Conservation (phyloP, 1,284 basidiomycete species). For the Fistulina hepatica region DNA sequence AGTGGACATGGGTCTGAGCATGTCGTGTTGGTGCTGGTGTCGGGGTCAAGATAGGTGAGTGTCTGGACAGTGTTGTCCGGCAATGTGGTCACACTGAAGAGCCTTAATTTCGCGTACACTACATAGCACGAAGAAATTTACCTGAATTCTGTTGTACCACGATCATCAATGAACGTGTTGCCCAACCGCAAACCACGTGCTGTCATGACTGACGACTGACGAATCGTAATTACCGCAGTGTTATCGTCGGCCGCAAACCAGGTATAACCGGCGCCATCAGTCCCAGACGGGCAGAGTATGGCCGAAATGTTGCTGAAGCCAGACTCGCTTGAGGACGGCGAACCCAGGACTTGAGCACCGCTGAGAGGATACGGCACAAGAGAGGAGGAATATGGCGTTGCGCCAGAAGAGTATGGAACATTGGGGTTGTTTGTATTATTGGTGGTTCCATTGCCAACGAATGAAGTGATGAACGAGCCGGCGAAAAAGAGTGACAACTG, state of each 20-base stretch:
- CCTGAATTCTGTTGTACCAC: conserved; percentile 82
- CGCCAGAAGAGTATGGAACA: conserved; percentile 64
- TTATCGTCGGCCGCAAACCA: conserved; percentile 78
- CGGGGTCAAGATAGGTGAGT: conserved; percentile 69
- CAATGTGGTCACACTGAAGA: conserved; percentile 64
- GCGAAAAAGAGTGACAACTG: conserved; percentile 74
- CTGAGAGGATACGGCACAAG: conserved; percentile 79
- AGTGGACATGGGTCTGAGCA: conserved; percentile 68
- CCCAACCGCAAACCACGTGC: conserved; percentile 79
- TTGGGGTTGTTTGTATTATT: conserved; percentile 66
- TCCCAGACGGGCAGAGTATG: conserved; percentile 75
- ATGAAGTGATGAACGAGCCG: conserved; percentile 76
- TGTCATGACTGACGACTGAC: conserved; percentile 61
- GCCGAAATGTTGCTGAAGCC: conserved; percentile 62
- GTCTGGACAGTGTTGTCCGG: conserved; percentile 80
- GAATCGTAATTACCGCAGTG: conserved; percentile 62
- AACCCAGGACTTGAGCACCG: conserved; percentile 55
- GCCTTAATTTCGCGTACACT: conserved; percentile 4
- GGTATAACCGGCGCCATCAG: conserved; percentile 70
- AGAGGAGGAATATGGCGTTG: conserved; percentile 81
- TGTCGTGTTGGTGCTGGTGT: conserved; percentile 59
- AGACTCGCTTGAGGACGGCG: conserved; percentile 54
- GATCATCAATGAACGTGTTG: conserved; percentile 76
- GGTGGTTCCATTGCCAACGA: conserved; percentile 43
- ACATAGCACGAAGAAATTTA: conserved; percentile 27